phyloP scores from a whole-genome alignment of 306 rosid species.

The Oxytropis ochrocephala region DNA sequence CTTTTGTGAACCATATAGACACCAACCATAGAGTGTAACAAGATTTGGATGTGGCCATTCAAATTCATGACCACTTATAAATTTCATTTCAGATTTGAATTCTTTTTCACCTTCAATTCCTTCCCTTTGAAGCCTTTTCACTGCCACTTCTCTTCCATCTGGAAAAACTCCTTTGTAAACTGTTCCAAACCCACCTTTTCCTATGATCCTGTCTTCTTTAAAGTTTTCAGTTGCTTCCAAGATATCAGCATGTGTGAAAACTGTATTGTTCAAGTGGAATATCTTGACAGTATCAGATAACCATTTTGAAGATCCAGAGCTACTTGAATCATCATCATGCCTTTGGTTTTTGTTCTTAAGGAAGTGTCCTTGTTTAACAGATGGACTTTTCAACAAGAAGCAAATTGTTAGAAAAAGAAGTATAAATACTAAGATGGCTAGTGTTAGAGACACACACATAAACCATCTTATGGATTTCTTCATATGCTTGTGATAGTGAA shows the following conservation, averaged over 20 bases:
- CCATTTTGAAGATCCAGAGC: conserved; percentile 46
- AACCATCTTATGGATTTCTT: conserved; percentile 29
- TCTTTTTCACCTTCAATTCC: conserved; percentile 82
- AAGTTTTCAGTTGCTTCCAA: conserved; percentile 68
- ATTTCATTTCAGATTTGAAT: conserved; percentile 83
- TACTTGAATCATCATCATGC: conserved; percentile 34
- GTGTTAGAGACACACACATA: conserved; percentile 21
- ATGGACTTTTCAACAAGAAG: conserved; percentile 33
- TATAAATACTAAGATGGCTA: conserved; percentile 44
- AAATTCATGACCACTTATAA: conserved; percentile 62
- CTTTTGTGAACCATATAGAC: conserved; percentile 60
- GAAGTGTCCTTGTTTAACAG: conserved; percentile 24
- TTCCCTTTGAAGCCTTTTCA: conserved; percentile 76
- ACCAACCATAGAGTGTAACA: conserved; percentile 87
- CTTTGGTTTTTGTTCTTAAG: conserved; percentile 25
- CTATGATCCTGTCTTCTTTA: conserved; percentile 61
- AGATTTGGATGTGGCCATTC: conserved; percentile 90
- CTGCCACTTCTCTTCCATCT: conserved; percentile 84
- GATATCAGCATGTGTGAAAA: conserved; percentile 75
- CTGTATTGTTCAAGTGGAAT: conserved; percentile 63
- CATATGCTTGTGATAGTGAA: neutral
- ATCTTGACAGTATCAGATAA: conserved; percentile 51
- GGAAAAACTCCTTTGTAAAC: conserved; percentile 71
- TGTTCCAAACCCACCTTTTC: conserved; percentile 88
- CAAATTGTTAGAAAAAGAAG: conserved; percentile 37